Base-by-base conservation (phyloP, 202 grass and related monocot genomes). In the Musa balbisiana region DNA sequence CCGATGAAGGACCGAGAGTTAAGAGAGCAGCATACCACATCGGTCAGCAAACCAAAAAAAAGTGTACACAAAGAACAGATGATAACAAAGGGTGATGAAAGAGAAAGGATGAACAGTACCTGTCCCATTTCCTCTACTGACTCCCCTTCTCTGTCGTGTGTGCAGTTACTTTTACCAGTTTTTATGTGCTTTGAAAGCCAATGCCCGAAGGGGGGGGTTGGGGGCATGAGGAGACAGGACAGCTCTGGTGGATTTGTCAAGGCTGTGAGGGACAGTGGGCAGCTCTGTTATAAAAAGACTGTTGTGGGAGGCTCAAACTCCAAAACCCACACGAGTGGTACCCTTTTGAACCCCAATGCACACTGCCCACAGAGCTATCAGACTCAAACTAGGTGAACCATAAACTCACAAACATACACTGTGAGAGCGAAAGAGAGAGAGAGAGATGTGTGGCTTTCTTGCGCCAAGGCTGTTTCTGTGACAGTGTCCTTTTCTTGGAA, bases 271-370 rank as follows among this genome's bases (percentile, higher is more conserved):
- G 72, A 73, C 72, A 19, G 19, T 33, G 51, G 11, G 16, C 51
- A 55, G 3, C 22, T 43, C 10, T 67, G 64, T 15, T 67, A 49
- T 67, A 73, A 73, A 73, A 27, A 73, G 3, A 73, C 50, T 72
- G 22, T 24, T 24, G 52, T 26, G 52, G 52, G 52, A 55, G 51
- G n/a, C 71, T 26, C 71, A 73, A 26, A 27, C 52, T 55, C 71
- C 71, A n/a, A 73, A 73, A 73, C 52, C 52, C 72, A 73, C 72
- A 73, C 72, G 72, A 73, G 72, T 12, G 72, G 51, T 15, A 24
- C 50, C 51, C 68, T 71, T 52, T 17, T 26, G 68, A 25, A 71
- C 33, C 67, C 67, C 67, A n/a, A 70, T 50, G 67, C 67, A 33
- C 29, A 19, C 10, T 16, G 12, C 67, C 2, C 8, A n/a, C 43